phyloP scores from a whole-genome alignment of 805 yeast species.

The Ogataea methylovora region DNA sequence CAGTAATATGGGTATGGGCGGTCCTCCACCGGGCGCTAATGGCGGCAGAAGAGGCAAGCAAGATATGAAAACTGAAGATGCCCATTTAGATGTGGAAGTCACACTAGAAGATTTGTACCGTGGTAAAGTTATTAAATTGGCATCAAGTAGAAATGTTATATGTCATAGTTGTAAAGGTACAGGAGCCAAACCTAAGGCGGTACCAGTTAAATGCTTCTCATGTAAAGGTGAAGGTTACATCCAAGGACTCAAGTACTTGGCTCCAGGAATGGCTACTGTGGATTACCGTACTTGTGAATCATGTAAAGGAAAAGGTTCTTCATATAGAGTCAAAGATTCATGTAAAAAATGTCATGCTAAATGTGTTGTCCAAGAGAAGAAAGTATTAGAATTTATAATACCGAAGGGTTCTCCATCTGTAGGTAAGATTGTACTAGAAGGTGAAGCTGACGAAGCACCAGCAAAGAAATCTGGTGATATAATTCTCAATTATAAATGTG shows the following conservation, averaged over 20 bases:
- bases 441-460: constrained; percentile 72
- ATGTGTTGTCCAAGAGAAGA: constrained; percentile 53
- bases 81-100: constrained; percentile 55
- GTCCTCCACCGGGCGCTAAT: background rate
- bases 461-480: constrained; percentile 77
- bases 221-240: constrained; percentile 72
- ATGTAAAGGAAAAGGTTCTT: constrained; percentile 68
- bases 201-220: constrained; percentile 43
- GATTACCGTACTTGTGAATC: constrained; percentile 52
- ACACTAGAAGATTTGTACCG: constrained; percentile 68
- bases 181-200: constrained; percentile 62
- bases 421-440: constrained; percentile 52
- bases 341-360: constrained; percentile 74
- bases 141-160: constrained; percentile 61
- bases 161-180: constrained; percentile 71
- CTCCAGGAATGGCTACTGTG: constrained; percentile 68
- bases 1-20: constrained; percentile 29
- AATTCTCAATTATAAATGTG: constrained; percentile 49
- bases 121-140: constrained; percentile 73
- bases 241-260: constrained; percentile 54
- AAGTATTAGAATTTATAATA: constrained; percentile 69
- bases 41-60: constrained; percentile 16
- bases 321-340: constrained; percentile 53
- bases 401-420: constrained; percentile 61
- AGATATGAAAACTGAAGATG: constrained; percentile 49